Base-by-base conservation (phyloP, 208 protist species). In the Kentomonas sorsogonicus region DNA sequence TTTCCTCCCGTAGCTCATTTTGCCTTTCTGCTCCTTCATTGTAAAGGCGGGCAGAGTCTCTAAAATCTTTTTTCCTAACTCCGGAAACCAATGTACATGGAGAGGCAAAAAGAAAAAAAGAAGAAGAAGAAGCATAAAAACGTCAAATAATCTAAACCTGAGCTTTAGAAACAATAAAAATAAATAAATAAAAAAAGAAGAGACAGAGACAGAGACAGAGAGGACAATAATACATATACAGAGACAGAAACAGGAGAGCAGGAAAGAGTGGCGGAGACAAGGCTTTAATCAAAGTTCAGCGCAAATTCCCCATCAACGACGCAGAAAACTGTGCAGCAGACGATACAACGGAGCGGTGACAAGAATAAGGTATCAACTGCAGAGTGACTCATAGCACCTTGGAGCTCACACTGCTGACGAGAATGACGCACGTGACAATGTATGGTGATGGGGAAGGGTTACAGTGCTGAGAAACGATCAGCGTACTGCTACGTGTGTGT, bases 191-290 rank as follows among this genome's bases (percentile, higher is more conserved):
- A 48, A 34, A 16, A 47, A 40, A 38, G 25, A 62, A 69, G 41
- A 51, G 60, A 51, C 50, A 20, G 54, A 48, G 41, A 63, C 48
- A 53, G 22, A 57, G 18, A 66, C 50, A 16, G 34, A 53, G 44
- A 66, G 38, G 26, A 10, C 45, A 29, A 16, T 48, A 36, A 36
- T 36, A 36, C 33, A 36, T 11, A n/a, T n/a, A n/a, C n/a, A n/a
- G n/a, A n/a, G n/a, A n/a, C n/a, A n/a, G n/a, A n/a, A n/a, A n/a
- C n/a, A n/a, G n/a, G n/a, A n/a, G n/a, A n/a, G n/a, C n/a, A n/a
- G n/a, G n/a, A n/a, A n/a, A n/a, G n/a, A n/a, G n/a, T n/a, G n/a
- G n/a, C n/a, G n/a, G n/a, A n/a, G n/a, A n/a, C n/a, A n/a, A n/a
- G 22, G 36, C 16, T 9, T 47, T 0, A 36, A 15, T 1, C 1